Conservation (phyloP, 495 filamentous ascomycete species). For the Tuber indicum region DNA sequence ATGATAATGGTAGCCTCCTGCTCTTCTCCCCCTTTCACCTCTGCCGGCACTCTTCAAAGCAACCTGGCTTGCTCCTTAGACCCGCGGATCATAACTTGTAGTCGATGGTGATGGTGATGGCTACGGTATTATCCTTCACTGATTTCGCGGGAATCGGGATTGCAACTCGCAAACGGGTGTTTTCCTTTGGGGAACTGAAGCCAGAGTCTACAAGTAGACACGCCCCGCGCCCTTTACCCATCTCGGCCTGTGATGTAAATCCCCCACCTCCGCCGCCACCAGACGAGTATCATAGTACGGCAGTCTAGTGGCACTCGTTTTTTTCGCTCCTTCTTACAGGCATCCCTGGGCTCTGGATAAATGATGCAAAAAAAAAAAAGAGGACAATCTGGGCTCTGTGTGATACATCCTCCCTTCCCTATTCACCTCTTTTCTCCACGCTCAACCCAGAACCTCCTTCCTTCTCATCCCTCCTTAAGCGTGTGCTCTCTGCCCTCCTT, state of each 20-base stretch:
- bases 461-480: background rate
- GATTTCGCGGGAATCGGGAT: background rate
- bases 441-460: background rate
- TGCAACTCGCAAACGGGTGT: background rate
- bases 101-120: background rate
- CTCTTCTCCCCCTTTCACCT: background rate
- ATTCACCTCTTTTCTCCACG: background rate
- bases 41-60: background rate
- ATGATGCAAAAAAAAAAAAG: conserved; percentile 20
- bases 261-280: conserved; percentile 31
- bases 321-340: background rate
- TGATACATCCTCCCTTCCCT: conserved; percentile 13
- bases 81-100: background rate
- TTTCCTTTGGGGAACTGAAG: background rate
- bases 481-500: conserved; percentile 2
- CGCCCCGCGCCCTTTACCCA: conserved; percentile 16
- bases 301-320: background rate
- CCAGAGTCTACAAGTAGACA: background rate
- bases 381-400: conserved; percentile 27
- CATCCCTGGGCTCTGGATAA: conserved; percentile 28
- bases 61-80: background rate
- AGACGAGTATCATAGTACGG: background rate
- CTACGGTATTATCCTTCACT: background rate
- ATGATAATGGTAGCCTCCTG: background rate
- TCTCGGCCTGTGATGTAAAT: conserved; percentile 28